Conservation (phyloP, 495 filamentous ascomycete genomes). For the Aspergillus bertholletiae region DNA sequence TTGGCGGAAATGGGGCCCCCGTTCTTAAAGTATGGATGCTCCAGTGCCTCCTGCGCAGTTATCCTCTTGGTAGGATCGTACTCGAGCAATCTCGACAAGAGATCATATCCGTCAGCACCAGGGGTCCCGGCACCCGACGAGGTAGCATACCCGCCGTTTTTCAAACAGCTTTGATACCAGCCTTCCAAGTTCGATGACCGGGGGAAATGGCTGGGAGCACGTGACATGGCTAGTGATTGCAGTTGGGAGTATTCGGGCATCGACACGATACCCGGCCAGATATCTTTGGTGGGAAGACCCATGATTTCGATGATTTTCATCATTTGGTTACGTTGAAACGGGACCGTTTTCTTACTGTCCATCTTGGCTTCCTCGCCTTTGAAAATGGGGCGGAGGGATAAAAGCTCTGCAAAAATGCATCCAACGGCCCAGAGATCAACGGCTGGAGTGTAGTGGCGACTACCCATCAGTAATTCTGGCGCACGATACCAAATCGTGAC, state of each 20-base stretch:
- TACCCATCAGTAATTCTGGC: conserved; percentile 87
- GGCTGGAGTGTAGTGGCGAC: conserved; percentile 90
- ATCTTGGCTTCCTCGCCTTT: conserved; percentile 99
- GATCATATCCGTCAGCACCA: conserved; percentile 72
- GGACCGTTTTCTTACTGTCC: conserved; percentile 95
- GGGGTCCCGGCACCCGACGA: conserved; percentile 50
- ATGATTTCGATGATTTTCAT: conserved; percentile 96
- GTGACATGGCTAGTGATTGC: conserved; percentile 53
- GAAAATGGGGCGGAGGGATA: conserved; percentile 91
- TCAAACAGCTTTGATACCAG: conserved; percentile 64
- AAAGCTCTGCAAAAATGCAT: conserved; percentile 94
- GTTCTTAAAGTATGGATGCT: conserved; percentile 80
- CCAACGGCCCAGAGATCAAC: conserved; percentile 97
- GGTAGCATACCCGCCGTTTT: conserved; percentile 53
- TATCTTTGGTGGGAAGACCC: conserved; percentile 82
- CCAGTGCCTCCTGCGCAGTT: conserved; percentile 78
- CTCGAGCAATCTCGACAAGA: conserved; percentile 77
- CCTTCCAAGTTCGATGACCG: conserved; percentile 52
- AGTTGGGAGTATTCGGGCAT: conserved; percentile 84
- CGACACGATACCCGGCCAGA: conserved; percentile 75
- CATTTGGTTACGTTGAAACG: conserved; percentile 98
- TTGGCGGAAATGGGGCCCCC: conserved; percentile 65
- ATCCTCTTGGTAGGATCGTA: conserved; percentile 90
- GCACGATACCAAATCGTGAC: conserved; percentile 99
- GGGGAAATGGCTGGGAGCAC: conserved; percentile 37